Conservation (phyloP, 1,139 yeast genomes). For the Debaryomyces singareniensis region DNA sequence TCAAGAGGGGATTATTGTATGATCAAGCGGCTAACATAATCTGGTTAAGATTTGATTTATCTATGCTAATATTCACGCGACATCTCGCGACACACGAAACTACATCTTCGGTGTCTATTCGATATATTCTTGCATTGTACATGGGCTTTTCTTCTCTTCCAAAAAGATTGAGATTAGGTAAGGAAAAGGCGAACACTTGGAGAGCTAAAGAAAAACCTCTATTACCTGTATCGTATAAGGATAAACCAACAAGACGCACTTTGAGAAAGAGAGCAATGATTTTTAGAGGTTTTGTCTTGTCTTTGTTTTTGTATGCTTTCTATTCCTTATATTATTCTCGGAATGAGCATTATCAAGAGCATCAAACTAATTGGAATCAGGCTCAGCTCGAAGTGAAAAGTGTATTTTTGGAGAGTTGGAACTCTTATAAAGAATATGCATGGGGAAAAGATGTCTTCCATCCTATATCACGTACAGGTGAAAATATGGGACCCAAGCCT, state of each 20-base stretch:
- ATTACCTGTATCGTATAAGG: constrained; percentile 26
- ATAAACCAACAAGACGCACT: constrained; percentile 16
- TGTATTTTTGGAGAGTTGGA: constrained; percentile 76
- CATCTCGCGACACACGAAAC: too few species aligned
- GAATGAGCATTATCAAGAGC: neutral
- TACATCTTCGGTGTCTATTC: too few species aligned
- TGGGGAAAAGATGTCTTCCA: constrained; percentile 58
- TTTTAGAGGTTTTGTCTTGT: constrained; percentile 33
- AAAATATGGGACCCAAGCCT: constrained; percentile 77
- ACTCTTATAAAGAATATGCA: constrained; percentile 66
- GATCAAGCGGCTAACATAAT: too few species aligned
- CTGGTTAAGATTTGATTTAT: too few species aligned
- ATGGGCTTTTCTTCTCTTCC: neutral
- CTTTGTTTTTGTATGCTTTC: constrained; percentile 32
- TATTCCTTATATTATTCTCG: constrained; percentile 19
- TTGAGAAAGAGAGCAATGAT: constrained; percentile 26
- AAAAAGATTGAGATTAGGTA: neutral
- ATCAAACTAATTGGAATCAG: constrained; percentile 23
- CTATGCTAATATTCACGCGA: too few species aligned
- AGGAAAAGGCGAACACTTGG: constrained; percentile 4
- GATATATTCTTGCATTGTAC: too few species aligned
- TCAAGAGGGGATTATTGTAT: too few species aligned
- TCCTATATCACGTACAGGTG: constrained; percentile 55
- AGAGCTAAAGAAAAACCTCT: constrained; percentile 7
- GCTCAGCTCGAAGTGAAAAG: constrained; percentile 52